Percentiles rank a stretch among this genome's conserved stretches.
These are phyloP conservation scores for Teratosphaeria viscida DNA, from an alignment of 2,329 filamentous ascomycete species.

Conservation along the genomic window DNA sequence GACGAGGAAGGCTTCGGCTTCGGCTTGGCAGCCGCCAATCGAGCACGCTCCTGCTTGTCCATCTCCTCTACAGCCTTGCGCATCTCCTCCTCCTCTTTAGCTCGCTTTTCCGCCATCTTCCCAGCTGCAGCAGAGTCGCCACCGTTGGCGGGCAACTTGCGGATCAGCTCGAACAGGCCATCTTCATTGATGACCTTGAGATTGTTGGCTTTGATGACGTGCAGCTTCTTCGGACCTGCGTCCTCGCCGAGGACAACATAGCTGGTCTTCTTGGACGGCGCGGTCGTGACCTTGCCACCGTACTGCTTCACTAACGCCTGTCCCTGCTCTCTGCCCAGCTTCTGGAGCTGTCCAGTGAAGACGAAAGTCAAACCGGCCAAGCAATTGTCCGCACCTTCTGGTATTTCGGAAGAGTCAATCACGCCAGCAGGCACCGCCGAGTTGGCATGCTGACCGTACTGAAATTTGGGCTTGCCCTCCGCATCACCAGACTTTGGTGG, in stretches of 20 bases:
- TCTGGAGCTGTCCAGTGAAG: constrained; percentile 80
- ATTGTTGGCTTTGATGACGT: constrained; percentile 67
- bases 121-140: constrained; percentile 81
- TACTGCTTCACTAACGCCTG: constrained; percentile 83
- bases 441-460: constrained; percentile 51
- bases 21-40: constrained; percentile 34
- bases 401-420: constrained; percentile 58
- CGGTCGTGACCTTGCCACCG: constrained; percentile 77
- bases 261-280: constrained; percentile 84
- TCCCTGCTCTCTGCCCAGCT: constrained; percentile 73
- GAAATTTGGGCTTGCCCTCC: constrained; percentile 53
- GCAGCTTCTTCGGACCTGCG: constrained; percentile 84
- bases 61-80: constrained; percentile 73
- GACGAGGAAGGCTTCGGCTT: constrained; percentile 25
- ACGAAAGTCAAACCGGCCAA: constrained; percentile 84
- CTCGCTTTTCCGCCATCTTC: constrained; percentile 73
- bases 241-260: constrained; percentile 87
- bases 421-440: constrained; percentile 50
- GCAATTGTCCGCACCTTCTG: constrained; percentile 78
- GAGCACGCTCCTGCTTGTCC: constrained; percentile 59
- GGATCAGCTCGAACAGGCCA: constrained; percentile 79
- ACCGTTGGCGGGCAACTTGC: constrained; percentile 69
- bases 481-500: constrained; percentile 50
- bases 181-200: constrained; percentile 93
- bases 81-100: constrained; percentile 74